Evolutionary conservation across 495 filamentous ascomycete genomes (phyloP), one percentile per base, ranked within the genome.

Genomic region (Podospora conica): DNA sequence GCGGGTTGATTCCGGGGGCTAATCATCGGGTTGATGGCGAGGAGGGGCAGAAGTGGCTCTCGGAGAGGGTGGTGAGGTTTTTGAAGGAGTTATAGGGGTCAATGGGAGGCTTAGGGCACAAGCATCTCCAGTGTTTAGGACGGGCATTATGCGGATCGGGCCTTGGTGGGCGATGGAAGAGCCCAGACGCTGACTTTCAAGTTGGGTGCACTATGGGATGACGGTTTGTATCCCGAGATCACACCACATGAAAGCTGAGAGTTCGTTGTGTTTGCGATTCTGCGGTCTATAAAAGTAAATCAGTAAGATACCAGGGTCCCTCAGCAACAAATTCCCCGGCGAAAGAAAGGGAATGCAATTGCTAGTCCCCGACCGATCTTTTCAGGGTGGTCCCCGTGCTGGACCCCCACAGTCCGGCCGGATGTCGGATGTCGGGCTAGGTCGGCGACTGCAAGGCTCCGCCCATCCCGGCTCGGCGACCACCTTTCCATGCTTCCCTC

Each of bases 1-100:
- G 77, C 21, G 77, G 76, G 18, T 63, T 73, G 9, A 81, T 83
- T 62, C 81, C 80, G 1, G 77, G 73, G 15, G 79, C 81, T 5
- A 74, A 73, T 33, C 81, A 83, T 55, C 72, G 73, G 24, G 80
- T 81, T 18, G 77, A 80, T 29, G 70, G 78, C 57, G 67, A 68
- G 0, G 67, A 69, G 29, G 74, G 77, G 25, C 71, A 76, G 65
- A 55, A 68, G 55, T 81, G 75, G 76, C 71, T 83, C 22, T 73
- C 70, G 10, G 71, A 75, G 6, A 73, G 74, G 25, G 77, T 82
- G 18, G 65, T 66, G 20, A 60, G 69, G 60, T 83, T 83, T 66
- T 58, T 83, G 54, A 66, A 64, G 40, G 71, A 60, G 48, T 65
- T 80, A 20, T 64, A 73, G 21, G 23, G 33, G 31, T 22, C 11